phyloP scores from a whole-genome alignment of 495 filamentous ascomycete species.

The Penicillium daleae region DNA sequence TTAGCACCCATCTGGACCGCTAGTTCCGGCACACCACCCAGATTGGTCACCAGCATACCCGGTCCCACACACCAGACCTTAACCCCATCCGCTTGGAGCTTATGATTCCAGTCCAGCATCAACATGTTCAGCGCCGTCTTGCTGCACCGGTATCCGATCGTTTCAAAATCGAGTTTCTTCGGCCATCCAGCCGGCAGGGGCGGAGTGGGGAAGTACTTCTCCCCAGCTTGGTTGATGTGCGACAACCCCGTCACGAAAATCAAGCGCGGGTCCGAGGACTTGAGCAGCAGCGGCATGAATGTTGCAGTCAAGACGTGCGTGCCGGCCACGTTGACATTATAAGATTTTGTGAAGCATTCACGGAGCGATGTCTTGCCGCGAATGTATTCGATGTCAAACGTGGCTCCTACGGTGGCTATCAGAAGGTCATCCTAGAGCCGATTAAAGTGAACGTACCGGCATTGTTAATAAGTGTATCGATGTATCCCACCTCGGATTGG shows the following conservation, averaged over 20 bases:
- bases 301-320: slow-evolving; percentile 48
- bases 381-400: slow-evolving; percentile 34
- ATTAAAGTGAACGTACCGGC: slow-evolving; percentile 21
- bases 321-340: slow-evolving; percentile 54
- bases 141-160: slow-evolving; percentile 37
- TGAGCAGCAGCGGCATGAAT: slow-evolving; percentile 54
- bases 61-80: slow-evolving; percentile 42
- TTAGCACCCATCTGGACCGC: slow-evolving; percentile 37
- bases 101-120: slow-evolving; percentile 37
- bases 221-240: slow-evolving; percentile 24
- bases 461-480: slow-evolving; percentile 53
- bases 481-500: slow-evolving; percentile 33
- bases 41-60: slow-evolving; percentile 38
- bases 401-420: slow-evolving; percentile 34
- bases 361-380: slow-evolving; percentile 41
- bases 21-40: slow-evolving; percentile 30
- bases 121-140: slow-evolving; percentile 44
- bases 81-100: slow-evolving; percentile 41
- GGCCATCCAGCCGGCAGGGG: slow-evolving; percentile 47
- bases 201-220: slow-evolving; percentile 24
- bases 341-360: slow-evolving; percentile 47
- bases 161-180: slow-evolving; percentile 41
- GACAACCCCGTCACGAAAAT: slow-evolving; percentile 50
- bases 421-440: background rate
- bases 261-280: slow-evolving; percentile 49